A percentile compares a stretch with the other conserved stretches of the same genome.
phyloP scores from a whole-genome alignment of 805 yeast genomes.

The Kodamaea laetipori region DNA sequence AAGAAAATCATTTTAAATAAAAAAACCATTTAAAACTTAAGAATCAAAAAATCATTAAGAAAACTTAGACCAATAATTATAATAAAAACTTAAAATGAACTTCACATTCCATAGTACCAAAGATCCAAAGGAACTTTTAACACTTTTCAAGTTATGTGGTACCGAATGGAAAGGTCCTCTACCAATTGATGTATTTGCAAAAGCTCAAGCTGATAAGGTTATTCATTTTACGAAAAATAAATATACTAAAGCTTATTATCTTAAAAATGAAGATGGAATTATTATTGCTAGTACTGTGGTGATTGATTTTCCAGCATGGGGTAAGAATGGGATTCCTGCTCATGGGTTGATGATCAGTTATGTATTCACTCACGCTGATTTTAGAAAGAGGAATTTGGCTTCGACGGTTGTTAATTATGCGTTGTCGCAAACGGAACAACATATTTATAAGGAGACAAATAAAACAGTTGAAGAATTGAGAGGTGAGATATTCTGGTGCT shows the following conservation, averaged over 20 bases:
- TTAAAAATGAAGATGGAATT: constrained; percentile 3
- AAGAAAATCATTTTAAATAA: too few species aligned
- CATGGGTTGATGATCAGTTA: constrained; percentile 12
- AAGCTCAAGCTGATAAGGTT: constrained; percentile 17
- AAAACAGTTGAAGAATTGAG: constrained; percentile 4
- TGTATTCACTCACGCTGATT: constrained; percentile 30
- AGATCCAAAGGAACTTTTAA: constrained; percentile 26
- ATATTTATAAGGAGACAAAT: constrained; percentile 25
- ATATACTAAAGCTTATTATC: constrained; percentile 9
- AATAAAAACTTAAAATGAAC: constrained; percentile 9
- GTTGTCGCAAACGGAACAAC: constrained; percentile 34
- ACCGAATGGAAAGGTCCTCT: constrained; percentile 27
- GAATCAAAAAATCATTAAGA: not conserved
- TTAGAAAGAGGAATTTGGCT: constrained; percentile 35
- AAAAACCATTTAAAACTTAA: too few species aligned
- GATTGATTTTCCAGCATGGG: constrained; percentile 1
- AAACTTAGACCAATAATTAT: too few species aligned
- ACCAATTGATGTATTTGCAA: constrained; percentile 27
- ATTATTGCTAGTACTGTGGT: constrained; percentile 8
- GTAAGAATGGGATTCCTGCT: not conserved
- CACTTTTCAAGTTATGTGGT: constrained; percentile 26
- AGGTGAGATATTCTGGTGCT: constrained; percentile 39
- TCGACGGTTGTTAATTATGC: constrained; percentile 25
- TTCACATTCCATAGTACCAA: constrained; percentile 22
- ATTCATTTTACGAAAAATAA: constrained; percentile 9